Conservation (phyloP, 1,139 yeast species). For the Diutina scorzettiae region DNA sequence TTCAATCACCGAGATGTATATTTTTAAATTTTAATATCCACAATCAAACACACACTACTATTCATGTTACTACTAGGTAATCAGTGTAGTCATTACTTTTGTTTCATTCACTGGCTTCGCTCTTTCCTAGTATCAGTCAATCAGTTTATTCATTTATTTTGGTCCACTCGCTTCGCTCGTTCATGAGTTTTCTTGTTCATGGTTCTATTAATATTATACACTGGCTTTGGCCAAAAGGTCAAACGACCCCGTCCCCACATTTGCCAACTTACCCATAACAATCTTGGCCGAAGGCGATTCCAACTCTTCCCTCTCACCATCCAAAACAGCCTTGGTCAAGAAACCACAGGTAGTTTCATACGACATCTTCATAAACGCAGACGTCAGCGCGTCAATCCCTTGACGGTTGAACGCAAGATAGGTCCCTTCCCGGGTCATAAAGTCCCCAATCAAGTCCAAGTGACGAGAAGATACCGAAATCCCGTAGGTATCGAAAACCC, state of each 20-base stretch:
- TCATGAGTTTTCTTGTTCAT: no score
- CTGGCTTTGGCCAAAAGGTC: conserved; percentile 50
- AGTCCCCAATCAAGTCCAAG: conserved; percentile 92
- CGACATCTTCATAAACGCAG: conserved; percentile 97
- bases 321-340: conserved; percentile 90
- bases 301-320: conserved; percentile 79
- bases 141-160: no score
- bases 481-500: conserved; percentile 94
- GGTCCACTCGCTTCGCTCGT: no score
- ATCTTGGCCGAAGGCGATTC: conserved; percentile 93
- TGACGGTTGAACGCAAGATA: conserved; percentile 96
- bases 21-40: no score
- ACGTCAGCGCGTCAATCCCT: conserved; percentile 92
- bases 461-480: conserved; percentile 89
- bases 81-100: no score
- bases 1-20: no score
- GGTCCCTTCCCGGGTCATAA: conserved; percentile 98
- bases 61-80: no score
- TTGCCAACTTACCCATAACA: conserved; percentile 82
- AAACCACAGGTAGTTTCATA: conserved; percentile 98
- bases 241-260: conserved; percentile 94
- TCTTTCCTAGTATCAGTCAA: no score
- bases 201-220: no score
- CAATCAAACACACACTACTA: no score
- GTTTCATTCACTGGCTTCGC: no score